phyloP scores from a whole-genome alignment of 2,329 filamentous ascomycete species.

The Claviceps fusiformis region DNA sequence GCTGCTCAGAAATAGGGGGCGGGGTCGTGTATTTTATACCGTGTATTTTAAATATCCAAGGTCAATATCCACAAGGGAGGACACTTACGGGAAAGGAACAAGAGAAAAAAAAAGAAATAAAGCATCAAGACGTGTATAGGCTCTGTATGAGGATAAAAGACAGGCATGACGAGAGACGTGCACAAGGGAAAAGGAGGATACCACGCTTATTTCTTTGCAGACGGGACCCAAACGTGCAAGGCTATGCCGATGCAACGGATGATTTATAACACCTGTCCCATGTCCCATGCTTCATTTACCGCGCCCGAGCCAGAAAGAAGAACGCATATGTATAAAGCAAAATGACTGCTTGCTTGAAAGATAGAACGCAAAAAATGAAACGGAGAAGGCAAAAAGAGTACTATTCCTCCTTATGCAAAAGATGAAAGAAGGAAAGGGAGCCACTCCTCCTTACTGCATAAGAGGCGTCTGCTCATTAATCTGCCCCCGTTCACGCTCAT shows the following conservation, averaged over 20 bases:
- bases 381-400: background rate
- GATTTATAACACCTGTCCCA: too few species aligned
- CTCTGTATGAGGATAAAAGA: background rate
- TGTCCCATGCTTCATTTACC: background rate
- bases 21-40: background rate
- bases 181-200: background rate
- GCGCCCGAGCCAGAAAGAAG: background rate
- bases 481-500: conserved; percentile 6
- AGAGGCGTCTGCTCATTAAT: conserved; percentile 22
- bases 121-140: background rate
- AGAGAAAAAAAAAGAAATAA: background rate
- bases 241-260: background rate
- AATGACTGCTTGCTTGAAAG: background rate
- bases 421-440: background rate
- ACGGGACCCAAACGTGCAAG: background rate
- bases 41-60: background rate
- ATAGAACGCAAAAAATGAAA: background rate
- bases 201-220: background rate
- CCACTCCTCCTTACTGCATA: conserved; percentile 10
- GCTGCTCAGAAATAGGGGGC: background rate
- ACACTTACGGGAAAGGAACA: too few species aligned
- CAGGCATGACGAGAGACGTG: background rate
- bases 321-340: background rate
- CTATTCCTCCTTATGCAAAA: too few species aligned
- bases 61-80: background rate